These are phyloP conservation scores for Dacryopinax spathularia DNA, from an alignment of 768 basidiomycete genomes.

Conservation along the genomic window DNA sequence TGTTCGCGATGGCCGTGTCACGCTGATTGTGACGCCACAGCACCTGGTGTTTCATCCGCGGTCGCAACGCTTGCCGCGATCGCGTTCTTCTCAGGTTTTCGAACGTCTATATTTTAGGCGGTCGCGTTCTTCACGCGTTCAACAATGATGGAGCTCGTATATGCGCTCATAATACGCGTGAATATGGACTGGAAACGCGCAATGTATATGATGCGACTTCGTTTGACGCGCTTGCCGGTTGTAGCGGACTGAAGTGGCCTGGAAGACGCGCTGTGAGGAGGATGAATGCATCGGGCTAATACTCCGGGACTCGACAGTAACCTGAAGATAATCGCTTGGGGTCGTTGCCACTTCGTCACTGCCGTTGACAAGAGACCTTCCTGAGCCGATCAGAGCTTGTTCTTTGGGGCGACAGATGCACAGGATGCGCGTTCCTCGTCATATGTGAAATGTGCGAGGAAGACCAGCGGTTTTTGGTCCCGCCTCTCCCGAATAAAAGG, in stretches of 20 bases:
- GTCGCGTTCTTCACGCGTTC: not conserved
- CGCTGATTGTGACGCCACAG: not conserved
- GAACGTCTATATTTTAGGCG: too few relatives aligned
- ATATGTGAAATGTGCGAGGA: not conserved
- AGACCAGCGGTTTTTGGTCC: not conserved
- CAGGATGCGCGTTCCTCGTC: not conserved
- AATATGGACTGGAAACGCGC: not conserved
- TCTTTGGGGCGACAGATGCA: not conserved
- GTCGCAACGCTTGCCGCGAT: too few relatives aligned
- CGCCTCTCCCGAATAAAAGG: not conserved
- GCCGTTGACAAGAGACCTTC: not conserved
- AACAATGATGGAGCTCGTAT: not conserved
- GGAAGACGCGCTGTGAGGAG: too few relatives aligned
- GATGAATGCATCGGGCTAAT: too few relatives aligned
- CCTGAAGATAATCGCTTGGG: too few relatives aligned
- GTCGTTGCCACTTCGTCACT: not conserved
- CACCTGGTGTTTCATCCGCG: not conserved
- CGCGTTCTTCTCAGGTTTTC: too few relatives aligned
- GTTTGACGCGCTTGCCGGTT: too few relatives aligned
- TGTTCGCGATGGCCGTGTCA: not conserved
- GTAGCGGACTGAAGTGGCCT: too few relatives aligned
- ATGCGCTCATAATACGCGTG: slow-evolving; percentile 1
- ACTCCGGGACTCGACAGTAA: too few relatives aligned
- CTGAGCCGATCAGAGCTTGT: not conserved
- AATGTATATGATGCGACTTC: not conserved